Base-by-base conservation (phyloP, 345 rosid species). In the Linum tenue region DNA sequence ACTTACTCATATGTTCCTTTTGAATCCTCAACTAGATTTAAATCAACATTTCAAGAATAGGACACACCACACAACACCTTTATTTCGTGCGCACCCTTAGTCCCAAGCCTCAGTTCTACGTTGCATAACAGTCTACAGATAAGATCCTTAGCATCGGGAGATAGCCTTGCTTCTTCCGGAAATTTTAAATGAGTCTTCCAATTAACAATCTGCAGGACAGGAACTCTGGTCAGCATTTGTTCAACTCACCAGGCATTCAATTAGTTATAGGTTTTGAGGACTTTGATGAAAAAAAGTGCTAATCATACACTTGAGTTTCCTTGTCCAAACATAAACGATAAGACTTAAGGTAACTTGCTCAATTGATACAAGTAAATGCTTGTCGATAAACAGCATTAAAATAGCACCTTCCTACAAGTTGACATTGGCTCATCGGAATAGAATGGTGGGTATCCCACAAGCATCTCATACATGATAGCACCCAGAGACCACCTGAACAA, bases 391-490 rank as follows among this genome's bases (percentile, higher is more conserved):
- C 43, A 64, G 22, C 60, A 17, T 55, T 42, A 14, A 35, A 68
- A 48, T 7, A 7, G 65, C 79, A 90, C 99, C 97, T 90, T 94
- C 81, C 99, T 83, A 83, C 99, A 94, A 11, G 99, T 94, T 72
- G 97, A 81, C 97, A 94, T 94, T 14, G 97, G 95, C 60, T 90
- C 99, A 63, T 94, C 99, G 5, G 99, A 94, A 84, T 94, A 94
- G 80, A 94, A 94, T 12, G 99, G 99, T 22, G 99, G 97, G 80
- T 80, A 94, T 51, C 99, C 99, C 62, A 94, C 99, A 65, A 94
- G 99, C 99, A 94, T 94, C 85, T 94, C 97, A 78, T 90, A 94
- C 99, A 94, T 94, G 66, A 94, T 94, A 57, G 99, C 97, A 70
- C 99, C 99, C 37, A 94, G 96, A 64, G 99, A 92, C 99, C 97